Conservation (phyloP, 768 basidiomycete species). For the Suillus subluteus region DNA sequence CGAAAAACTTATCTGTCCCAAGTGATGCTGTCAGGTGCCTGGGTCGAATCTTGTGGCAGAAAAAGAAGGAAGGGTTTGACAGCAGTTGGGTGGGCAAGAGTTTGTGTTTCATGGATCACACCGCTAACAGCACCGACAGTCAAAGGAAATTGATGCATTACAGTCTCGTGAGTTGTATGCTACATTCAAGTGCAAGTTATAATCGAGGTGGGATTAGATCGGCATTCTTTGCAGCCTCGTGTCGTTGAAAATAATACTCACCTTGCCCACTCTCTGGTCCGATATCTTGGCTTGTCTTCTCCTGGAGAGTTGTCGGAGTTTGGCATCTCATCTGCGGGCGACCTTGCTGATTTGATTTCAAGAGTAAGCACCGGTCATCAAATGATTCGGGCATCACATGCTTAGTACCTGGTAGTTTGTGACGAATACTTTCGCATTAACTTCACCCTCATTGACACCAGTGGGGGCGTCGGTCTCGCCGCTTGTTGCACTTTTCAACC, state of each 20-base stretch:
- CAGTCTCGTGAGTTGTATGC: slow-evolving; percentile 67
- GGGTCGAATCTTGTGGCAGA: slow-evolving; percentile 72
- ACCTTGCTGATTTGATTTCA: slow-evolving; percentile 75
- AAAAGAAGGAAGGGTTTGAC: slow-evolving; percentile 54
- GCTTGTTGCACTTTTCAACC: slow-evolving; percentile 78
- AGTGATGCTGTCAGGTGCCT: slow-evolving; percentile 82
- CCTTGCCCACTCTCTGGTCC: slow-evolving; percentile 74
- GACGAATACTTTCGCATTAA: slow-evolving; percentile 89
- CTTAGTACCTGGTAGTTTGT: slow-evolving; percentile 60
- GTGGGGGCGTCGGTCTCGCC: slow-evolving; percentile 89
- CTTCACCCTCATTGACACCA: slow-evolving; percentile 75
- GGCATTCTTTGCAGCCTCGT: slow-evolving; percentile 51
- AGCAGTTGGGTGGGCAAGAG: slow-evolving; percentile 58
- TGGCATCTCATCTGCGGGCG: slow-evolving; percentile 58
- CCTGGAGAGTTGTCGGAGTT: slow-evolving; percentile 61
- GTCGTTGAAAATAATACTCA: slow-evolving; percentile 63
- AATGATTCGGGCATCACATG: neutral
- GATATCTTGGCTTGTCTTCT: slow-evolving; percentile 64
- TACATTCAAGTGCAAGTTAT: neutral
- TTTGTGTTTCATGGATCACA: slow-evolving; percentile 1
- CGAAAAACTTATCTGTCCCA: slow-evolving; percentile 53
- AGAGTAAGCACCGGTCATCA: slow-evolving; percentile 46
- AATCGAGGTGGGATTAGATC: slow-evolving; percentile 46
- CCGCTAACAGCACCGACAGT: slow-evolving; percentile 39
- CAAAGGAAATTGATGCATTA: slow-evolving; percentile 65